Base-by-base conservation (phyloP, 2,329 filamentous ascomycete species). In the Monilinia aucupariae region DNA sequence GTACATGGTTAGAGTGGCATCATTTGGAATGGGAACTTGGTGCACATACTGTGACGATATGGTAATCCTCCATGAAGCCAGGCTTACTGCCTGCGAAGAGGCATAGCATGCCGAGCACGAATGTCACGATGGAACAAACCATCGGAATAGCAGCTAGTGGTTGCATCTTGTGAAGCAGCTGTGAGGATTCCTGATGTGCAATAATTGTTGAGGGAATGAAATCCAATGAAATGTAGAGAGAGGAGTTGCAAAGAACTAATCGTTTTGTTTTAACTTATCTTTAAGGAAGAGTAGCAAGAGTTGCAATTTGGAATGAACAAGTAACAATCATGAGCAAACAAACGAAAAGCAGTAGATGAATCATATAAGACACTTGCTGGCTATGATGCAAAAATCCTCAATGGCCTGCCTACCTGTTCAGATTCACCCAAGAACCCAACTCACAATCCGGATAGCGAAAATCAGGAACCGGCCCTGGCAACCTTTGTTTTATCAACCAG, bases 1-100 rank as follows among this genome's bases (percentile, higher is more conserved):
- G 32, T 56, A 32, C 65, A 30, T 34, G 48, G 41, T 65, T 62
- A 63, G 58, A 39, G 32, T 41, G 50, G 27, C 12, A 34, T 39
- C 43, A 8, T 41, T 50, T 4, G 25, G 17, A 48, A 37, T 59
- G 50, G 32, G 54, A 20, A 20, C 39, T 48, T 59, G 34, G 37
- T 39, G 22, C 27, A 69, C 77, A 47, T 73, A 84, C 82, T 4
- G 82, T 85, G 45, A 87, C 71, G 39, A 87, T 75, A 64, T 83
- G 76, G 64, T 81, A 84, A 61, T 81, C 76, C 65, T 85, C 79
- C 74, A 88, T 79, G 68, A 85, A 80, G 20, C 76, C 76, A 59
- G 75, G 76, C 68, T 82, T 83, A 45, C 80, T 78, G 45, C 85
- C 85, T 1, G 85, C 84, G 68, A 86, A 86, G 64, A 88, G 76